Base-by-base conservation (phyloP, 1,284 basidiomycete genomes). In the Mycena citricolor region DNA sequence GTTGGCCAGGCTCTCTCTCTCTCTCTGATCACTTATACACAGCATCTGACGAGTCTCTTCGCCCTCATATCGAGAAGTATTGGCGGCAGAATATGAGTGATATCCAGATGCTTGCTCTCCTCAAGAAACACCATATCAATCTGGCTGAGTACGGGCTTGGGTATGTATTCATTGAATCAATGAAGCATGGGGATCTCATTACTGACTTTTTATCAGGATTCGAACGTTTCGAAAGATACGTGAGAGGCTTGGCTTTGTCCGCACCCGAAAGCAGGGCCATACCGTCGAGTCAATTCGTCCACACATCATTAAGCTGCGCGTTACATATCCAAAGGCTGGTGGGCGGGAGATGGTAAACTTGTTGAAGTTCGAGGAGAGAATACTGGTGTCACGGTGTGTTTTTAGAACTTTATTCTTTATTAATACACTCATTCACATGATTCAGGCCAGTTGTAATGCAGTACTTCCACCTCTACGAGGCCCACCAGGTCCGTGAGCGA, bases 51-150 rank as follows among this genome's bases (percentile, higher is more conserved):
- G n/a, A n/a, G n/a, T n/a, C n/a, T n/a, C n/a, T n/a, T n/a, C n/a
- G n/a, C n/a, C n/a, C n/a, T n/a, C n/a, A n/a, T n/a, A n/a, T n/a
- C n/a, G n/a, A n/a, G n/a, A n/a, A n/a, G 1, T 57, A 57, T 20
- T 58, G 53, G 56, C 40, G 51, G 24, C 49, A 49, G 50, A 33
- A 47, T 3, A 54, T 53, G 14, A 51, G 37, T 11, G 57, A 58
- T 38, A 45, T 47, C 7, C 29, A 51, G 7, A 57, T 57, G 13
- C 24, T 57, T 5, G 24, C 36, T 4, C 16, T 50, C 13, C 29
- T 58, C 5, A 36, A 39, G 5, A 24, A 47, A 14, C 44, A 56
- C 11, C 45, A 47, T 20, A 54, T 58, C 11, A 49, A 57, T 42
- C 12, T 8, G 3, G 19, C 28, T 11, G 30, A 23, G 14, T 54